Percentiles rank a stretch among this genome's conserved stretches.
Conservation (phyloP, 495 filamentous ascomycete species). For the Arthonia radiata region DNA sequence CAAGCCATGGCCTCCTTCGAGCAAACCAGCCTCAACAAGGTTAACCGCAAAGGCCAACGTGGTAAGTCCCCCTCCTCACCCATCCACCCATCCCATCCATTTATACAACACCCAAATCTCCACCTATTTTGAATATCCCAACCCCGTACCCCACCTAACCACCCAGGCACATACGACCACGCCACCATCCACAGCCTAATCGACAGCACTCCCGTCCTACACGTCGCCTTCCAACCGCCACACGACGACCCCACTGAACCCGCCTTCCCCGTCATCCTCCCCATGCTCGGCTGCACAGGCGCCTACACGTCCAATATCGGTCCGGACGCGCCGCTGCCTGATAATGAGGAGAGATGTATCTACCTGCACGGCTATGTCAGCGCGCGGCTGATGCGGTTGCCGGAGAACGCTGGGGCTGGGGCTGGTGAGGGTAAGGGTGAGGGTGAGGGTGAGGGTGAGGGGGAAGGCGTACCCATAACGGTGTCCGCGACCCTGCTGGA, state of each 20-base stretch:
- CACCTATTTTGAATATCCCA: too few relatives aligned
- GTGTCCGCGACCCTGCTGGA: conserved; percentile 45
- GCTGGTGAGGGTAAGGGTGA: conserved; percentile 3
- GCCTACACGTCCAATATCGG: conserved; percentile 37
- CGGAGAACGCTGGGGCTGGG: conserved; percentile 19
- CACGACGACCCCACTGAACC: conserved; percentile 30
- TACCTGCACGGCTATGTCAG: conserved; percentile 81
- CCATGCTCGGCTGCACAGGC: conserved; percentile 74
- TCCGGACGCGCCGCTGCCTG: conserved; percentile 29
- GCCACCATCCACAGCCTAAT: conserved; percentile 57
- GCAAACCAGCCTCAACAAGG: too few relatives aligned
- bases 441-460: too few relatives aligned
- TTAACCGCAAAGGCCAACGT: too few relatives aligned
- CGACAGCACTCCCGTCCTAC: conserved; percentile 49
- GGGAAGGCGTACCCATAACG: conserved; percentile 35
- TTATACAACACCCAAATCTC: too few relatives aligned
- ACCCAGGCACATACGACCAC: conserved; percentile 45
- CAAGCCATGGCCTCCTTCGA: too few relatives aligned
- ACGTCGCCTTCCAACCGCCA: conserved; percentile 52
- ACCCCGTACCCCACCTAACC: conserved; percentile 5
- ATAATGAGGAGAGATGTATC: conserved; percentile 43
- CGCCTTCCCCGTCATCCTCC: conserved; percentile 59
- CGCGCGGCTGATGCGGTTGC: conserved; percentile 49
- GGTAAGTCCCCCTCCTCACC: too few relatives aligned
- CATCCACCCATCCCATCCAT: too few relatives aligned